Evolutionary conservation across 768 basidiomycete genomes (phyloP).

Genomic region (Podaxis sp.): DNA sequence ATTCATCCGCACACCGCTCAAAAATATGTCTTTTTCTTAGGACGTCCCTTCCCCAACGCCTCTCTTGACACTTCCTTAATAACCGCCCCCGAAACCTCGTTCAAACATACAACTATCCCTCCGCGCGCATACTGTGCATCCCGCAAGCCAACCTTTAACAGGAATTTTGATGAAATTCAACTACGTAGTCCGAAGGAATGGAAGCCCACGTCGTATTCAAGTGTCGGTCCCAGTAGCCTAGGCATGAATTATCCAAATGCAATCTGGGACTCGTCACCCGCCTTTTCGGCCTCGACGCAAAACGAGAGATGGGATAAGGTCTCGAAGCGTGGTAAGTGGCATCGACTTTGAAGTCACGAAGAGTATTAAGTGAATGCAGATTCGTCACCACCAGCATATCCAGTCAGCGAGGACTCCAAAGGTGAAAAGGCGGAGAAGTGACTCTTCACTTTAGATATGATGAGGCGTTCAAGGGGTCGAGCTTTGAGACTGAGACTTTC

Average conservation of each 20-base stretch:
- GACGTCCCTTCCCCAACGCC: slow-evolving; percentile 20
- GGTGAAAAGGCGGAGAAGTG: too few species aligned
- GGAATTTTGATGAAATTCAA: background rate
- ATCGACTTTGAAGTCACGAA: background rate
- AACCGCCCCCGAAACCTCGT: slow-evolving; percentile 21
- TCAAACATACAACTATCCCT: slow-evolving; percentile 16
- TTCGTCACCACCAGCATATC: slow-evolving; percentile 1
- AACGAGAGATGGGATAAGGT: background rate
- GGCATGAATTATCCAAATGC: background rate
- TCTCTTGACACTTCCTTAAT: slow-evolving; percentile 27
- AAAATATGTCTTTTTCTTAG: slow-evolving; percentile 24
- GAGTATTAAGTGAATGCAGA: background rate
- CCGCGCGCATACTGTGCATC: background rate
- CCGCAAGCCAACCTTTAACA: background rate
- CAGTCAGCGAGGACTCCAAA: background rate
- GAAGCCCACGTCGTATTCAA: background rate
- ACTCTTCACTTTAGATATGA: too few species aligned
- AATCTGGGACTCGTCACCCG: background rate
- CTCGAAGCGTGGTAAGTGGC: background rate
- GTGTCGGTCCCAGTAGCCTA: background rate
- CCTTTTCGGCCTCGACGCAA: background rate
- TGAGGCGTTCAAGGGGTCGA: background rate
- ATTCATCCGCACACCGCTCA: background rate
- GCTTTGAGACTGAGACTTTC: background rate
- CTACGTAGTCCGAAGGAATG: background rate